phyloP scores from a whole-genome alignment of 306 rosid genomes.

The Medicago truncatula region MtrunA17r5.0-ANR NC_053043.1:10122001-10122500 shows the following conservation, averaged over 20 bases:
- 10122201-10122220: background rate
- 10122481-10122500: constrained; percentile 71
- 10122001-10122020: constrained; percentile 47
- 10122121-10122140: background rate
- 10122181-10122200: constrained; percentile 11
- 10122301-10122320: background rate
- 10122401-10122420: background rate
- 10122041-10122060: constrained; percentile 88
- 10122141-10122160: background rate
- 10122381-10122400: background rate
- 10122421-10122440: constrained; percentile 91
- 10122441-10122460: constrained; percentile 85
- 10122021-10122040: constrained; percentile 89
- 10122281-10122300: background rate
- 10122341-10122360: background rate
- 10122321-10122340: background rate
- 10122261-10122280: constrained; percentile 10
- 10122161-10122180: background rate
- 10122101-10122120: constrained; percentile 49
- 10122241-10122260: constrained; percentile 2
- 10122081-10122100: constrained; percentile 78
- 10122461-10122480: constrained; percentile 94
- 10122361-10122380: background rate
- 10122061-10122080: constrained; percentile 73
- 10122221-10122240: background rate